These are phyloP conservation scores for Chlorokybus atmophyticus DNA, from an alignment of 139 green algal species.

Conservation along the genomic window DNA sequence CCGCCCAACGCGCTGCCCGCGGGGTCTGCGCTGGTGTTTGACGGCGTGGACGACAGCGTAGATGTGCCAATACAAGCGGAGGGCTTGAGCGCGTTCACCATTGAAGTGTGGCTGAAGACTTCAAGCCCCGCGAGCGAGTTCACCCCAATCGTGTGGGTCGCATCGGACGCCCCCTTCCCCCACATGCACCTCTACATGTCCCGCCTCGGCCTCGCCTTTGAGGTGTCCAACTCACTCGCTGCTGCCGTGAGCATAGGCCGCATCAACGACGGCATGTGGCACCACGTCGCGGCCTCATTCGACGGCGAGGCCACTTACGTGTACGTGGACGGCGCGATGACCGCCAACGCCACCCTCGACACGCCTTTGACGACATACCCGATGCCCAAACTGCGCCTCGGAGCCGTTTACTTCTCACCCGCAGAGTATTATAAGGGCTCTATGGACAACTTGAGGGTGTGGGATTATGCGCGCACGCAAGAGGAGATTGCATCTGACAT, in stretches of 20 bases:
- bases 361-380: background rate
- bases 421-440: background rate
- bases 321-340: background rate
- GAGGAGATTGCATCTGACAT: background rate
- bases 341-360: background rate
- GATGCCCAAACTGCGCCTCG: background rate
- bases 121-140: background rate
- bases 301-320: too few species aligned
- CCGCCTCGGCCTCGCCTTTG: too few species aligned
- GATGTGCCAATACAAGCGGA: too few species aligned
- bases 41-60: too few species aligned
- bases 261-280: conserved; percentile 6
- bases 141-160: background rate
- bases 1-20: too few species aligned
- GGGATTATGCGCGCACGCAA: background rate
- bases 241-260: too few species aligned
- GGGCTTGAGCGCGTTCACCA: background rate
- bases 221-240: too few species aligned
- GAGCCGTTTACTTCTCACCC: background rate
- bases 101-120: conserved; percentile 3
- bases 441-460: background rate
- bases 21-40: background rate
- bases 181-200: too few species aligned
- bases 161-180: too few species aligned
- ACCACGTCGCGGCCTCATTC: conserved; percentile 1